phyloP scores from a whole-genome alignment of 2,329 filamentous ascomycete genomes.

The Epichloe uncinata region DNA sequence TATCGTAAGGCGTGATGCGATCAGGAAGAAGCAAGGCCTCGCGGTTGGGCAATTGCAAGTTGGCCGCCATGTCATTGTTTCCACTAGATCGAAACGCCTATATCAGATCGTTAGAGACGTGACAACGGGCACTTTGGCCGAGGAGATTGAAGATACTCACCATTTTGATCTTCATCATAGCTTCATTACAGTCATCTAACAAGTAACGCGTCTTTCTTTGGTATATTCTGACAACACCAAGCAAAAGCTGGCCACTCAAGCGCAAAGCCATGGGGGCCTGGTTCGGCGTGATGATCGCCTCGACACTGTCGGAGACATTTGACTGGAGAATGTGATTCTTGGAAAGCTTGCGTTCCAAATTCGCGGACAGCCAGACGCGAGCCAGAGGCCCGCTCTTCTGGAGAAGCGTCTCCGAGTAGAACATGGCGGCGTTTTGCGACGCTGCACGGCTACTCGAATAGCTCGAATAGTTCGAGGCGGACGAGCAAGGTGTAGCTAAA shows the following conservation, averaged over 20 bases:
- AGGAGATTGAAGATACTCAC: conserved; percentile 32
- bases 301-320: conserved; percentile 87
- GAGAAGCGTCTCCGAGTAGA: conserved; percentile 91
- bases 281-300: conserved; percentile 83
- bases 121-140: not conserved
- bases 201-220: conserved; percentile 94
- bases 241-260: conserved; percentile 80
- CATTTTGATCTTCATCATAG: conserved; percentile 97
- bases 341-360: conserved; percentile 94
- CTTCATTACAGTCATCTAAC: conserved; percentile 94
- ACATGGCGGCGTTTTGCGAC: conserved; percentile 50
- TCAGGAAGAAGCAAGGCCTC: conserved; percentile 83
- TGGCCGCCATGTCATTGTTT: conserved; percentile 88
- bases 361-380: conserved; percentile 95
- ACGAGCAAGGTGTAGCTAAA: conserved; percentile 7
- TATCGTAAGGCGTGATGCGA: conserved; percentile 83
- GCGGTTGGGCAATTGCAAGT: conserved; percentile 66
- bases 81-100: conserved; percentile 89
- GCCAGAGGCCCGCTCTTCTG: conserved; percentile 95
- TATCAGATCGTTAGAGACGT: conserved; percentile 16
- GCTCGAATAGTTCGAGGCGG: conserved; percentile 8
- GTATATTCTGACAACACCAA: conserved; percentile 96
- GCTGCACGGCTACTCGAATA: conserved; percentile 10
- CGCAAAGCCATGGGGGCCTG: conserved; percentile 92
- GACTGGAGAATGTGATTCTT: conserved; percentile 93